These are phyloP conservation scores for Agrocybe praecox DNA, from an alignment of 768 basidiomycete species.

Conservation along the genomic window DNA sequence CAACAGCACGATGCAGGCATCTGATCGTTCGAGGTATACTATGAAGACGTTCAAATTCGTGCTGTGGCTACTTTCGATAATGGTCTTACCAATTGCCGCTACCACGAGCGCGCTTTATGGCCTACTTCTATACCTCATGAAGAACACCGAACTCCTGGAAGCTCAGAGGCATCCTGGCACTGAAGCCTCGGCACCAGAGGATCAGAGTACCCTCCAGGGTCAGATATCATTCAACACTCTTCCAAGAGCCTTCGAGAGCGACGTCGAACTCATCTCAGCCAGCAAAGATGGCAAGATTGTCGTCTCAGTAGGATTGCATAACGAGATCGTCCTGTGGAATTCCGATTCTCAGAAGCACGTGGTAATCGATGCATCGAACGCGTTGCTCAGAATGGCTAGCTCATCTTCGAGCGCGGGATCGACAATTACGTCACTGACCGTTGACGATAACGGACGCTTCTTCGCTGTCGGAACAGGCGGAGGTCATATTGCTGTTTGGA, in stretches of 20 bases:
- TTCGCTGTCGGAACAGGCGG: constrained; percentile 74
- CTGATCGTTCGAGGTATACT: constrained; percentile 43
- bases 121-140: constrained; percentile 83
- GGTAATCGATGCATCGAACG: constrained; percentile 52
- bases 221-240: constrained; percentile 66
- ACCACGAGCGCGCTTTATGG: constrained; percentile 78
- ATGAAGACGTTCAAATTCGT: constrained; percentile 55
- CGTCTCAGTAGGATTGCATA: constrained; percentile 75
- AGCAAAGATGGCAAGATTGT: constrained; percentile 69
- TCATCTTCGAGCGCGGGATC: constrained; percentile 50
- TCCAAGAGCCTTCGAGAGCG: constrained; percentile 79
- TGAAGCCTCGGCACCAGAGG: constrained; percentile 9
- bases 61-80: constrained; percentile 79
- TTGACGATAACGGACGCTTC: constrained; percentile 61
- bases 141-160: constrained; percentile 89
- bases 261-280: constrained; percentile 78
- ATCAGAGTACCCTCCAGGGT: constrained; percentile 37
- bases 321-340: constrained; percentile 76
- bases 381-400: constrained; percentile 52
- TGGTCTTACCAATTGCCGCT: constrained; percentile 80
- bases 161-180: constrained; percentile 69
- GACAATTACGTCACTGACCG: constrained; percentile 60
- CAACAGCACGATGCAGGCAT: constrained; percentile 14
- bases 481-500: constrained; percentile 68
- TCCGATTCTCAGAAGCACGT: constrained; percentile 41